Base-by-base conservation (phyloP, 257 asterid genomes). In the Cruciata laevipes region DNA sequence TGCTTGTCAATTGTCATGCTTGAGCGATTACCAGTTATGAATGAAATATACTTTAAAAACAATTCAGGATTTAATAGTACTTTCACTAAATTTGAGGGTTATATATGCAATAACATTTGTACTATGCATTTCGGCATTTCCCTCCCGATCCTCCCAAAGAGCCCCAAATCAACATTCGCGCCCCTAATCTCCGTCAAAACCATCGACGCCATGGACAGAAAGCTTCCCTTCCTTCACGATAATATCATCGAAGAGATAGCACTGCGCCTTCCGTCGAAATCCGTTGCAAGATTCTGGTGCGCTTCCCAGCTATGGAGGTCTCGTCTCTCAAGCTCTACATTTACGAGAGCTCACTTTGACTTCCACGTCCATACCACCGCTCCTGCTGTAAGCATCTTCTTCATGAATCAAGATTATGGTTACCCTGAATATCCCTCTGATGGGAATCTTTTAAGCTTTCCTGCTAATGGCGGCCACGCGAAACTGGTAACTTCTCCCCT, bases 331-430 rank as follows among this genome's bases (percentile, higher is more conserved):
- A 52, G 24, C 24, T 20, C 58, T 18, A 17, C 9, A 52, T 52
- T 52, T 20, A 11, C 6, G 23, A 52, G 24, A 52, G 23, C 58
- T 24, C 80, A 76, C 75, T 76, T 71, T 66, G 30, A 27, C 5
- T 58, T 13, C 14, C 69, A 56, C 32, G 3, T 69, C 60, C 65
- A 53, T 31, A 52, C 24, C 24, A 21, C 51, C 51, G 1, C 32
- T 35, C 69, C 38, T 7, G n/a, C n/a, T n/a, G 67, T 70, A 61
- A 64, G 63, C 6, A 76, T 78, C 66, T 42, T 80, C 59, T 42
- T 10, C 14, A 13, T 42, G 14, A 10, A 21, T 75, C 47, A 42
- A 11, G 17, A 3, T 13, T 11, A 2, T 0, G n/a, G n/a, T n/a
- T n/a, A n/a, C 6, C 53, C 55, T 42, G 23, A 40, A 35, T 12